Evolutionary conservation across 1,284 basidiomycete species (phyloP).

Genomic region (Moesziomyces parantarcticus): DNA sequence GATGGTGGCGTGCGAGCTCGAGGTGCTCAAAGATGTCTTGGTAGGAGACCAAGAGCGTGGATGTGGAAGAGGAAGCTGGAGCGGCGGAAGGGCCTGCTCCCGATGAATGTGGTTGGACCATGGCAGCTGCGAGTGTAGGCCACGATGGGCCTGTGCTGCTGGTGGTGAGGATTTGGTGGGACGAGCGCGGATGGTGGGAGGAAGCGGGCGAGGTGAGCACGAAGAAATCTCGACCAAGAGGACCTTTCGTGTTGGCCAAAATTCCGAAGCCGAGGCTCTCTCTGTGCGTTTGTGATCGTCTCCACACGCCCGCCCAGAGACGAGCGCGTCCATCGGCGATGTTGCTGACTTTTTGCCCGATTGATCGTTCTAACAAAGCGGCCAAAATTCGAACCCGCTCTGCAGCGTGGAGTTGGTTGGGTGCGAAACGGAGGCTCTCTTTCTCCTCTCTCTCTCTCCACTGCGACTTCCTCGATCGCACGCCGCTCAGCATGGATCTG

Average conservation of each 20-base stretch:
- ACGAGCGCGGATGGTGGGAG: neutral
- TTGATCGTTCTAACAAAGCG: neutral
- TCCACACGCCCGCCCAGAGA: conserved; percentile 10
- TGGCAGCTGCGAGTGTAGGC: neutral
- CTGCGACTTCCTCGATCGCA: neutral
- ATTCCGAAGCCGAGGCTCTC: neutral
- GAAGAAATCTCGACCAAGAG: conserved; percentile 35
- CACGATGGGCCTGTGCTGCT: no score
- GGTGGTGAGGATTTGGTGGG: no score
- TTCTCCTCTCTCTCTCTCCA: no score
- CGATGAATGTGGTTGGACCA: conserved; percentile 1
- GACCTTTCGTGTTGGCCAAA: conserved; percentile 2
- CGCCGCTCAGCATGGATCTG: neutral
- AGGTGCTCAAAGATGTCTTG: conserved; percentile 62
- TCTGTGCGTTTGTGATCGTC: conserved; percentile 24
- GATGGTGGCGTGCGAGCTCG: conserved; percentile 49
- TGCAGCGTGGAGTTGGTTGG: conserved; percentile 41
- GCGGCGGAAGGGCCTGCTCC: conserved; percentile 6
- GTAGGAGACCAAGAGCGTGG: conserved; percentile 42
- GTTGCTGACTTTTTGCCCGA: conserved; percentile 5
- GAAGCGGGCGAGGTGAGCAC: conserved; percentile 1
- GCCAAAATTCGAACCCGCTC: conserved; percentile 17
- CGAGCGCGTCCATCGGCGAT: conserved; percentile 1
- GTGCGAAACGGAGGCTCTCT: no score
- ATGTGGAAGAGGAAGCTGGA: conserved; percentile 11